Conservation (phyloP, 2,329 filamentous ascomycete species). For the Penicillium sp. region DNA sequence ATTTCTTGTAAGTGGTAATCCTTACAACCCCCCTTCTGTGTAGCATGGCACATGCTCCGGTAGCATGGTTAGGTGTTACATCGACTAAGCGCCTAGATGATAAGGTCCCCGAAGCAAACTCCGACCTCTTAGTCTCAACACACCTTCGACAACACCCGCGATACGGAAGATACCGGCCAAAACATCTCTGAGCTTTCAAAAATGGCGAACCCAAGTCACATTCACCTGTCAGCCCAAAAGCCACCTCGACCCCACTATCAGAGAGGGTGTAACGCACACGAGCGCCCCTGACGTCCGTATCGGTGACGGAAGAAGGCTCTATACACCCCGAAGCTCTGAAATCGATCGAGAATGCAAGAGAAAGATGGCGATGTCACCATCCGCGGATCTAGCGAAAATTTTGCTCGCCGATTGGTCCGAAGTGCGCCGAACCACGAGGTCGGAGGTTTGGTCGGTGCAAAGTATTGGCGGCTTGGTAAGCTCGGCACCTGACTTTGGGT, state of each 20-base stretch:
- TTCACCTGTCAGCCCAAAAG: background rate
- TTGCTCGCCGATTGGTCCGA: constrained; percentile 1
- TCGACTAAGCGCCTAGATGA: constrained; percentile 10
- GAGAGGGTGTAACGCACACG: background rate
- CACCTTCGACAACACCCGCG: background rate
- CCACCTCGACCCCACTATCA: background rate
- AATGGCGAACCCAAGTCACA: background rate
- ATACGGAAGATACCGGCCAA: background rate
- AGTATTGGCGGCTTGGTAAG: background rate
- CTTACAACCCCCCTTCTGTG: background rate
- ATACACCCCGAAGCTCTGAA: constrained; percentile 9
- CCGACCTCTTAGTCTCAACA: background rate
- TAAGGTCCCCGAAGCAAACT: constrained; percentile 14
- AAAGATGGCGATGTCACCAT: constrained; percentile 15
- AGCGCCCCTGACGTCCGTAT: background rate
- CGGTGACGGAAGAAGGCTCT: background rate
- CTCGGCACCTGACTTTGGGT: background rate
- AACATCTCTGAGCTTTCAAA: background rate
- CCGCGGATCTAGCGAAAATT: background rate
- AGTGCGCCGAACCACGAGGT: background rate
- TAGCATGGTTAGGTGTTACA: constrained; percentile 24
- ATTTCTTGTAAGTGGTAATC: no score
- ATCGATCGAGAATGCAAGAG: background rate
- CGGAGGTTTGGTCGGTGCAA: background rate
- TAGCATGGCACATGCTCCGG: constrained; percentile 14